phyloP scores from a whole-genome alignment of 805 yeast genomes.

The Lachancea lanzarotensis region DNA sequence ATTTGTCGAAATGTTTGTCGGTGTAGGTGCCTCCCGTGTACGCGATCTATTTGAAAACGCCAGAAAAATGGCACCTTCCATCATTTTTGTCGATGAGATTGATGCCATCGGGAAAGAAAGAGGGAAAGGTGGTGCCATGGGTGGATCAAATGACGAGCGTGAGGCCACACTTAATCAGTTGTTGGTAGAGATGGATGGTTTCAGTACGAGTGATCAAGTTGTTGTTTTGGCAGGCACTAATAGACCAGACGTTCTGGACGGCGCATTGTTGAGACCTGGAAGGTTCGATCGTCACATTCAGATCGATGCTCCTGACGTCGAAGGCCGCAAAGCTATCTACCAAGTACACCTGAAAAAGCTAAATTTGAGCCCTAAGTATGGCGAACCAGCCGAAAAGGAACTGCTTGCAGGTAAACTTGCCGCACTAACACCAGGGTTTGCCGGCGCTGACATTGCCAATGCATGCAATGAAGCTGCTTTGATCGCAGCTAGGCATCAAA shows the following conservation, averaged over 20 bases:
- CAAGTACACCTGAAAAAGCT: conserved; percentile 75
- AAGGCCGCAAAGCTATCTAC: conserved; percentile 91
- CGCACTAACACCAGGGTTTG: conserved; percentile 95
- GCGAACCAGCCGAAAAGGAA: conserved; percentile 40
- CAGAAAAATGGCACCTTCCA: conserved; percentile 88
- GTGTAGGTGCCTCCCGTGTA: conserved; percentile 97
- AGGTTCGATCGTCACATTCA: conserved; percentile 91
- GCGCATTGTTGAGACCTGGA: conserved; percentile 93
- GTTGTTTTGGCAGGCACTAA: conserved; percentile 98
- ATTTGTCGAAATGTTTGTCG: conserved; percentile 97
- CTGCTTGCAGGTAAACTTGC: conserved; percentile 79
- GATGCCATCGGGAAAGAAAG: conserved; percentile 98
- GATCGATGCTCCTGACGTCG: conserved; percentile 89
- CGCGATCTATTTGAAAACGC: conserved; percentile 92
- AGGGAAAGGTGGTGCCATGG: conserved; percentile 57
- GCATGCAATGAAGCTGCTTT: conserved; percentile 96
- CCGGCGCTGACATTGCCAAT: conserved; percentile 98
- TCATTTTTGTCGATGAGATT: conserved; percentile 95
- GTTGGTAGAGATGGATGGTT: conserved; percentile 98
- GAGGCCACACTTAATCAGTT: conserved; percentile 94
- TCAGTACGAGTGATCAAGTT: conserved; percentile 82
- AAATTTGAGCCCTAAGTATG: conserved; percentile 44
- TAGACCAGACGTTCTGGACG: conserved; percentile 88
- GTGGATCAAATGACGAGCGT: conserved; percentile 91
- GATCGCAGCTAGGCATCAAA: conserved; percentile 85